Percentiles rank a stretch among this genome's conserved stretches.
Conservation (phyloP, 177 flowering plant genomes). For the Telopea speciosissima region DNA sequence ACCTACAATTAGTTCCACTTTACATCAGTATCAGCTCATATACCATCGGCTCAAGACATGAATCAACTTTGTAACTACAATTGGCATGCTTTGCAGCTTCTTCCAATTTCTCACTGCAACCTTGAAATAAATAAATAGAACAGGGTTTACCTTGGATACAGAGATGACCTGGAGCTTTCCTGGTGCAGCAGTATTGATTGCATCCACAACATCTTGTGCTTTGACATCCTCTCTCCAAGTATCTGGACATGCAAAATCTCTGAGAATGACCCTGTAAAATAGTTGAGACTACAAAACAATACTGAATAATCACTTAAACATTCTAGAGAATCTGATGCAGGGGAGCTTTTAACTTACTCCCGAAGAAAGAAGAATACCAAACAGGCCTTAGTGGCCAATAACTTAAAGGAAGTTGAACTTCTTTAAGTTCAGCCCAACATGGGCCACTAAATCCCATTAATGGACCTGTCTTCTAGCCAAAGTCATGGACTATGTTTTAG, state of each 20-base stretch:
- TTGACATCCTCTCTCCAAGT: slow-evolving; percentile 82
- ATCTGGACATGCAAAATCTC: slow-evolving; percentile 32
- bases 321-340: not conserved
- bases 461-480: too few relatives aligned
- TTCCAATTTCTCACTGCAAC: not conserved
- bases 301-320: not conserved
- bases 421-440: too few relatives aligned
- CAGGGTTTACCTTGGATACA: slow-evolving; percentile 47
- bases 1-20: slow-evolving; percentile 37
- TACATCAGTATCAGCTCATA: slow-evolving; percentile 2
- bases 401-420: too few relatives aligned
- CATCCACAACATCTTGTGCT: slow-evolving; percentile 47
- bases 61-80: not conserved
- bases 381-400: too few relatives aligned
- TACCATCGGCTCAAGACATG: not conserved
- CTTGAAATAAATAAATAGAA: not conserved
- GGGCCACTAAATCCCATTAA: too few relatives aligned
- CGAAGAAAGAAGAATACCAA: too few relatives aligned
- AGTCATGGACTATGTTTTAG: too few relatives aligned
- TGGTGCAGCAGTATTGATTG: slow-evolving; percentile 56
- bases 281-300: not conserved
- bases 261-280: not conserved
- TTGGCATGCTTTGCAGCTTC: not conserved
- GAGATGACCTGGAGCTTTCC: slow-evolving; percentile 61
- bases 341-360: too few relatives aligned